Conservation (phyloP, 2,329 filamentous ascomycete genomes). For the Aspergillus fischeri region DNA sequence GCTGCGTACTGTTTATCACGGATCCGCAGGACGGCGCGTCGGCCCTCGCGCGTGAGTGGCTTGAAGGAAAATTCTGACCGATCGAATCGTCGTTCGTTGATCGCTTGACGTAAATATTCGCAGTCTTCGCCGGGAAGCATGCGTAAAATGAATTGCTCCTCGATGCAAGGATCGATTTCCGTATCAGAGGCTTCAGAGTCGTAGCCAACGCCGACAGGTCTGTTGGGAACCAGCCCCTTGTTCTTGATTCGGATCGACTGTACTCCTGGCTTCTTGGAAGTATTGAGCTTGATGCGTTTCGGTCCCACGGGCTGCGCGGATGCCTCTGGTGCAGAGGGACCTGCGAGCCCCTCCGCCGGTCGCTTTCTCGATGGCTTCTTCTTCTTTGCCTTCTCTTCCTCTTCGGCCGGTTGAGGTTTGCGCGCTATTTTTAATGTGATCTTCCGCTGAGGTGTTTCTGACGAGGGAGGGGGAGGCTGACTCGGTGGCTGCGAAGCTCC, state of each 20-base stretch:
- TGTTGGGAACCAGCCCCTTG: slow-evolving; percentile 63
- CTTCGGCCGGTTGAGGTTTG: slow-evolving; percentile 20
- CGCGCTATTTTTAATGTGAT: slow-evolving; percentile 40
- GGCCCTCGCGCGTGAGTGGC: slow-evolving; percentile 66
- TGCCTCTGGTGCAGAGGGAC: slow-evolving; percentile 18
- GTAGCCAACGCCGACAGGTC: slow-evolving; percentile 81
- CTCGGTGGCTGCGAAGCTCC: slow-evolving; percentile 17
- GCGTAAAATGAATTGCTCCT: slow-evolving; percentile 83
- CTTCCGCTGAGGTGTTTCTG: slow-evolving; percentile 32
- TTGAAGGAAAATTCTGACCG: slow-evolving; percentile 75
- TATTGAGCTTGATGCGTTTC: slow-evolving; percentile 39
- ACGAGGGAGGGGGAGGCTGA: slow-evolving; percentile 16
- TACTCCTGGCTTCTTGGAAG: slow-evolving; percentile 35
- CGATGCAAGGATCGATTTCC: slow-evolving; percentile 80
- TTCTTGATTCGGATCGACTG: slow-evolving; percentile 57
- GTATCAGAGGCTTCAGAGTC: slow-evolving; percentile 93
- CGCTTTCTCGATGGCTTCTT: slow-evolving; percentile 39
- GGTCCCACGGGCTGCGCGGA: slow-evolving; percentile 23
- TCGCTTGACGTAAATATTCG: slow-evolving; percentile 72
- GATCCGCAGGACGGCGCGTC: slow-evolving; percentile 69
- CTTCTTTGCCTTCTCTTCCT: slow-evolving; percentile 28
- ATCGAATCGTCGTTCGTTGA: slow-evolving; percentile 75
- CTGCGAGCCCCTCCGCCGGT: slow-evolving; percentile 28
- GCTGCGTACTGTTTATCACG: slow-evolving; percentile 70
- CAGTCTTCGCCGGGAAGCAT: slow-evolving; percentile 84